Evolutionary conservation across 257 asterid species (phyloP).

Genomic region (Ocimum tenuiflorum): DNA sequence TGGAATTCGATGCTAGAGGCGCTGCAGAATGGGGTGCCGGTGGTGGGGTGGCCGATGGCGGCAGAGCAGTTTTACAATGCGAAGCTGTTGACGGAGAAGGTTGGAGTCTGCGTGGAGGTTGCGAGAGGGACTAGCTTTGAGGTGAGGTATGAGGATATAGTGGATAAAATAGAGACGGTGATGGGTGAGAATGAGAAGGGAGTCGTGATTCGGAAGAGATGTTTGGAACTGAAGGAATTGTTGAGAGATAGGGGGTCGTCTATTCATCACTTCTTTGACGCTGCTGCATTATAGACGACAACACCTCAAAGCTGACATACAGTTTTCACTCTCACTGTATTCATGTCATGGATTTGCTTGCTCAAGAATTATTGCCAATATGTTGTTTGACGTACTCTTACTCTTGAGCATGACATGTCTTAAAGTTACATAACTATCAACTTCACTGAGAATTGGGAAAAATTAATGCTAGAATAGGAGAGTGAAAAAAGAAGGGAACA

Average conservation of each 20-base stretch:
- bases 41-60: conserved; percentile 58
- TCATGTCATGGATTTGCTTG: no score
- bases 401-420: no score
- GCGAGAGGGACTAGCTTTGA: conserved; percentile 51
- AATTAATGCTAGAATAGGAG: no score
- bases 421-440: no score
- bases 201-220: background rate
- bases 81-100: conserved; percentile 40
- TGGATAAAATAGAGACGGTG: conserved; percentile 43
- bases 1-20: conserved; percentile 67
- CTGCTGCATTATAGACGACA: background rate
- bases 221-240: conserved; percentile 32
- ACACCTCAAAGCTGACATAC: no score
- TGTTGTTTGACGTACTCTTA: no score
- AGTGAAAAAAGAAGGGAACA: no score
- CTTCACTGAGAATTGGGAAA: no score
- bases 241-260: conserved; percentile 8
- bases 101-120: conserved; percentile 51
- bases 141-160: conserved; percentile 37
- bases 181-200: conserved; percentile 33
- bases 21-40: conserved; percentile 38
- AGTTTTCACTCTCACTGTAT: no score
- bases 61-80: conserved; percentile 59
- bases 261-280: background rate
- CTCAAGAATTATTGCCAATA: no score